Conservation (phyloP, 331 rosid species). For the Quercus tomentella region DNA sequence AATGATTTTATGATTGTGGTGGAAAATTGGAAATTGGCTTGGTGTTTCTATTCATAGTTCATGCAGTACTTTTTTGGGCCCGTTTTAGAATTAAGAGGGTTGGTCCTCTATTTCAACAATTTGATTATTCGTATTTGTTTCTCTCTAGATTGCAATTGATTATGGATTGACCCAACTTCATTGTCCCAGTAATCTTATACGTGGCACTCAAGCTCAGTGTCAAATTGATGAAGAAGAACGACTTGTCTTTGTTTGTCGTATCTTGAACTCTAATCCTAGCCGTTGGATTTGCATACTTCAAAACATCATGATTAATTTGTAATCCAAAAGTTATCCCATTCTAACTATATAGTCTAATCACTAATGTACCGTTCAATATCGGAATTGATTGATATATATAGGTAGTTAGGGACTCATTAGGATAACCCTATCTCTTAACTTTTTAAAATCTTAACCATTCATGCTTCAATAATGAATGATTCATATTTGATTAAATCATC, state of each 20-base stretch:
- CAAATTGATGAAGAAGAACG: neutral
- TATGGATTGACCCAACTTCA: neutral
- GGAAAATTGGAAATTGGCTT: slow-evolving; percentile 1
- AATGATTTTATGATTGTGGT: slow-evolving; percentile 13
- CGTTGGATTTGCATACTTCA: neutral
- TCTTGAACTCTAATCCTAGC: neutral
- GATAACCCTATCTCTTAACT: too few relatives aligned
- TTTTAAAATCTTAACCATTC: too few relatives aligned
- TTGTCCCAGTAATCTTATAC: neutral
- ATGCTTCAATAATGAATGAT: too few relatives aligned
- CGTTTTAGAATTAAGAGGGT: neutral
- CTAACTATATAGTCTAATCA: too few relatives aligned
- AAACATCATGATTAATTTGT: neutral
- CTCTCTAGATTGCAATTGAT: neutral
- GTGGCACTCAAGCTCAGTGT: neutral
- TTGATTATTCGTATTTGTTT: neutral
- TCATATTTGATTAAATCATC: too few relatives aligned
- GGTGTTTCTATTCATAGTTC: neutral
- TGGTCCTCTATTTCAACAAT: neutral
- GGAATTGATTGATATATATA: too few relatives aligned
- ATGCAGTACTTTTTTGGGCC: neutral
- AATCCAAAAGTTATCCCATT: neutral
- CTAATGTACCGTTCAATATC: too few relatives aligned
- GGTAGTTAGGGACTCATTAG: too few relatives aligned
- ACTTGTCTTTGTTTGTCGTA: neutral